Base-by-base conservation (phyloP, 2,329 filamentous ascomycete genomes). In the Metarhizium sp. region DNA sequence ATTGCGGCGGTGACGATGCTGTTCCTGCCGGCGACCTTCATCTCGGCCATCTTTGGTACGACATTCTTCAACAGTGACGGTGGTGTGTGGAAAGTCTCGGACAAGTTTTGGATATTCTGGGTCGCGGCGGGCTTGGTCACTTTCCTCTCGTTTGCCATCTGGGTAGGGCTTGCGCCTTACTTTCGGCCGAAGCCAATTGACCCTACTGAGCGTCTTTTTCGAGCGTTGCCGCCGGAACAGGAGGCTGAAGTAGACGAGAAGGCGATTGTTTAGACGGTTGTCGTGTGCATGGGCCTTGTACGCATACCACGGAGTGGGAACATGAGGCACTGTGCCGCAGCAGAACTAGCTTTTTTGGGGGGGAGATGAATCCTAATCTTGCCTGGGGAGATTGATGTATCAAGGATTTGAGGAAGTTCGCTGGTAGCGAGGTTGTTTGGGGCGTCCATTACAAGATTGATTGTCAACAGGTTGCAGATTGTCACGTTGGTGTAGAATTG, bases 1-100 rank as follows among this genome's bases (percentile, higher is more conserved):
- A 69, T 81, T 48, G 73, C 77, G 0, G 69, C 78, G 16, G 64
- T 79, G 0, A 78, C 77, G 0, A 60, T 79, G 6, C 63, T 67
- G 0, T 81, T 81, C 43, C 62, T 81, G 0, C 79, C 79, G 0
- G 71, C 75, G 0, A 81, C 78, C 0, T 80, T 80, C 58, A 69
- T 80, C 16, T 77, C 65, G 0, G 69, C 74, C 5, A 65, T 81
- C 4, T 78, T 78, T 49, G 75, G 74, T 60, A 77, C 71, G 59
- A 71, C 69, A 0, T 78, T 78, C 48, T 77, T 77, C 57, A 61
- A 69, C 0, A 63, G 62, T 3, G 56, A 60, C 3, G 59, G 59
- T 0, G 62, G 60, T 8, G 53, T 47, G 1, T 73, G 69, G 68
- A 43, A 34, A 0, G 58, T 72, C 0, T 69, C 67, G 1, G 42